A percentile compares a stretch with the other conserved stretches of the same genome.
Evolutionary conservation across 768 basidiomycete genomes (phyloP).

Genomic region (Chiua virens): DNA sequence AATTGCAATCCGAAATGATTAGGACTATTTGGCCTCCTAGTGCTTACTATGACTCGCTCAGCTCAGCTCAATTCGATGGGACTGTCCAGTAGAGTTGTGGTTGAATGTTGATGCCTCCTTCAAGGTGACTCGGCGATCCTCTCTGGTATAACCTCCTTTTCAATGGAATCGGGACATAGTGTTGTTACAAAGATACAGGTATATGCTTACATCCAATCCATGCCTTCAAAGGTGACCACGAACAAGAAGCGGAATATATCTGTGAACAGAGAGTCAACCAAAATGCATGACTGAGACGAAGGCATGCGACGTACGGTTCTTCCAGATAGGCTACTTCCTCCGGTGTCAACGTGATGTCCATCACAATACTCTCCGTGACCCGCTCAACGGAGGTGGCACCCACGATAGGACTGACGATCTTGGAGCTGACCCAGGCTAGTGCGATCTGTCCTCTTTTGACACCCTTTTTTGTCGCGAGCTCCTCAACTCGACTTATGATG

Average conservation of each 20-base stretch:
- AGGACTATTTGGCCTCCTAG: too few relatives aligned
- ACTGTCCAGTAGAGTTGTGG: too few relatives aligned
- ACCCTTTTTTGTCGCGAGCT: conserved; percentile 39
- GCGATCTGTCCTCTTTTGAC: conserved; percentile 47
- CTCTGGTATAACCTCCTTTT: too few relatives aligned
- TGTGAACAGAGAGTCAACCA: conserved; percentile 4
- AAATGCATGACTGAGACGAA: not conserved
- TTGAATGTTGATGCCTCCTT: too few relatives aligned
- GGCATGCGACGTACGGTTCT: conserved; percentile 22
- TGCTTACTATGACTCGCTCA: too few relatives aligned
- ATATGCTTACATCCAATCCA: not conserved
- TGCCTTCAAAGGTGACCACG: conserved; percentile 13
- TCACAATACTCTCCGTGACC: conserved; percentile 30
- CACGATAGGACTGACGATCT: conserved; percentile 46
- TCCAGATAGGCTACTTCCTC: conserved; percentile 34
- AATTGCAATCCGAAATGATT: too few relatives aligned
- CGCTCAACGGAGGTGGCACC: conserved; percentile 36
- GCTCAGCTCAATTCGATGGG: too few relatives aligned
- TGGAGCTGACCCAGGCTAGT: conserved; percentile 40
- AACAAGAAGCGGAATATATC: conserved; percentile 20
- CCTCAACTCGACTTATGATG: conserved; percentile 42
- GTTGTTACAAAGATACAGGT: conserved; percentile 1
- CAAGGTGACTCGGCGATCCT: too few relatives aligned
- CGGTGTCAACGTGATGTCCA: conserved; percentile 20
- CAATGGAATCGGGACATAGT: not conserved